Conservation (phyloP, 495 filamentous ascomycete species). For the Umbilicaria muhlenbergii region DNA sequence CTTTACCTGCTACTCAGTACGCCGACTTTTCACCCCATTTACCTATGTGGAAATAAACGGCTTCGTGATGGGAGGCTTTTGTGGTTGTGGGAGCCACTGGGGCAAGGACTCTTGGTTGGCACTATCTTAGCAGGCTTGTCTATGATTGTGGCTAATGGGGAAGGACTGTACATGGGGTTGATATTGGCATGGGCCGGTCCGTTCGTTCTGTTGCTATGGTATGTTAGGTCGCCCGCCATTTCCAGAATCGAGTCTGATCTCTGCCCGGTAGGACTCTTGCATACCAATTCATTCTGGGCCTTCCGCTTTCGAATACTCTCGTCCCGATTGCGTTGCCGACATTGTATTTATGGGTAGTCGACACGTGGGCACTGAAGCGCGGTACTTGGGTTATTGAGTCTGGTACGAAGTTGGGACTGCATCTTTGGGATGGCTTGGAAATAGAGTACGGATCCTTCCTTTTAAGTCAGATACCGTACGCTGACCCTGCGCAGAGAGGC, state of each 20-base stretch:
- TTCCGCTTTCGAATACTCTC: conserved; percentile 34
- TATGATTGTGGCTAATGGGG: conserved; percentile 24
- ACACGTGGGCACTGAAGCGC: conserved; percentile 40
- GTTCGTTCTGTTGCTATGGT: conserved; percentile 47
- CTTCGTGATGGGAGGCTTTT: conserved; percentile 10
- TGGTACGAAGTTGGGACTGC: conserved; percentile 41
- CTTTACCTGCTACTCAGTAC: conserved; percentile 50
- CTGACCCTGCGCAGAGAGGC: conserved; percentile 30
- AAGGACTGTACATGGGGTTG: conserved; percentile 45
- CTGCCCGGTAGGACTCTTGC: conserved; percentile 25
- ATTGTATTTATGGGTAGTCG: conserved; percentile 50
- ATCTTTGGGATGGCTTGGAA: conserved; percentile 45
- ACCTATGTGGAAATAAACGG: conserved; percentile 21
- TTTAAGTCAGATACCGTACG: not conserved
- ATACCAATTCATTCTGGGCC: conserved; percentile 38
- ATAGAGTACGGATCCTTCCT: conserved; percentile 28
- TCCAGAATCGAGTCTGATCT: not conserved
- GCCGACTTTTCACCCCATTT: conserved; percentile 39
- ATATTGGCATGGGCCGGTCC: conserved; percentile 52
- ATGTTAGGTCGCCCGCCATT: not conserved
- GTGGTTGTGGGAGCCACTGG: conserved; percentile 13
- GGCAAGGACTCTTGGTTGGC: conserved; percentile 25
- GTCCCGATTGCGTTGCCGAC: conserved; percentile 44
- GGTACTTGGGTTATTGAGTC: conserved; percentile 52
- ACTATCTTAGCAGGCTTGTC: conserved; percentile 20